Percentiles rank a stretch among this genome's conserved stretches.
phyloP scores from a whole-genome alignment of 2,329 filamentous ascomycete species.

The Colletotrichum sp. region DNA sequence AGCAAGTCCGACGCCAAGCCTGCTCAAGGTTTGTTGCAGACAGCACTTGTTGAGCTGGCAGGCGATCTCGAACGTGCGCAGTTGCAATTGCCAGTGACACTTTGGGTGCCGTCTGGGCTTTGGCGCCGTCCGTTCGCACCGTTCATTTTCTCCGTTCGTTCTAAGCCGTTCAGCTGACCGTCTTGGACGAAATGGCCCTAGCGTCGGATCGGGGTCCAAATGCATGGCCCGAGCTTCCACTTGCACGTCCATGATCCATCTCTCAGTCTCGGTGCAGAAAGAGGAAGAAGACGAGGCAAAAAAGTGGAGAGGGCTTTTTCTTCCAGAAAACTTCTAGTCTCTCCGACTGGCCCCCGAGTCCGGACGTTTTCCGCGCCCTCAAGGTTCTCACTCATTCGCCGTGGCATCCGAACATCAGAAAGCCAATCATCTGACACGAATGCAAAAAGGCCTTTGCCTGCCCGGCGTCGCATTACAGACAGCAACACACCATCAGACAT shows the following conservation, averaged over 20 bases:
- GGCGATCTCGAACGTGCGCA: background rate
- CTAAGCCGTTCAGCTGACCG: slow-evolving; percentile 2
- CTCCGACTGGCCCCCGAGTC: slow-evolving; percentile 1
- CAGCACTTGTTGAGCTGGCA: slow-evolving; percentile 11
- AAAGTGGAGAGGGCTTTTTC: background rate
- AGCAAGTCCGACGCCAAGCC: background rate
- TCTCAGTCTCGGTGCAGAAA: background rate
- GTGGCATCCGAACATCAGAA: slow-evolving; percentile 14
- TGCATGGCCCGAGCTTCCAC: background rate
- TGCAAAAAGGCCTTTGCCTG: background rate
- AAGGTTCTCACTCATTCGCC: background rate
- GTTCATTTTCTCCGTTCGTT: background rate
- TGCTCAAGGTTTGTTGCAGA: background rate
- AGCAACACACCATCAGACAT: background rate
- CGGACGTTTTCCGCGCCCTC: background rate
- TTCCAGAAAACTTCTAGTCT: slow-evolving; percentile 21
- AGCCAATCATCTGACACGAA: slow-evolving; percentile 9
- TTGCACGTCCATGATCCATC: background rate
- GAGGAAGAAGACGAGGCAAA: background rate
- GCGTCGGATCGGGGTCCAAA: slow-evolving; percentile 6
- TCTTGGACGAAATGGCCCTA: slow-evolving; percentile 1
- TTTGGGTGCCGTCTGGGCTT: background rate
- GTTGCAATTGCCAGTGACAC: background rate
- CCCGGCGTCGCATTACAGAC: background rate
- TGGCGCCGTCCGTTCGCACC: background rate